Conservation (phyloP, 2,329 filamentous ascomycete species). For the Trichoderma lentiforme region DNA sequence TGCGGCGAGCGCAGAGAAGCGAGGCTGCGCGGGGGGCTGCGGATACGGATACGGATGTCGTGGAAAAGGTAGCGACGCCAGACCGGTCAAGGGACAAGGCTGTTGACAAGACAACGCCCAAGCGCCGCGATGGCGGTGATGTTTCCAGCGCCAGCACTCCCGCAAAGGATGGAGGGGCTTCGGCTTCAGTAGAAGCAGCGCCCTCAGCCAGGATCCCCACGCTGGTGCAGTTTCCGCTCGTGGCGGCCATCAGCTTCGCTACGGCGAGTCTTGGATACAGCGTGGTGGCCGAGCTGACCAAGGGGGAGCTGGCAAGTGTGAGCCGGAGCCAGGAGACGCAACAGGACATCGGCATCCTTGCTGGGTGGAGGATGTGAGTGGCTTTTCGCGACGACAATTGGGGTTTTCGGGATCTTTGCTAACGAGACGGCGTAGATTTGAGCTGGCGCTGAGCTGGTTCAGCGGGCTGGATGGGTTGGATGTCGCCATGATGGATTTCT, state of each 20-base stretch:
- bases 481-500: constrained; percentile 60
- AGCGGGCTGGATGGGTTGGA: constrained; percentile 71
- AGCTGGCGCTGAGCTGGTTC: constrained; percentile 71
- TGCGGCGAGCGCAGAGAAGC: constrained; percentile 11
- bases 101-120: neutral
- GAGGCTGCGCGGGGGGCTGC: neutral
- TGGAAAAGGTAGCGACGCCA: neutral
- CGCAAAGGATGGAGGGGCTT: neutral
- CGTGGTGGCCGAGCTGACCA: constrained; percentile 55
- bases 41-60: neutral
- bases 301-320: constrained; percentile 64
- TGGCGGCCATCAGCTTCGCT: constrained; percentile 54
- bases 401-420: neutral
- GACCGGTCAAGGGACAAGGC: constrained; percentile 2
- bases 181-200: neutral
- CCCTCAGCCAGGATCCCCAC: constrained; percentile 2
- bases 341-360: constrained; percentile 55
- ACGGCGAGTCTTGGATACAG: constrained; percentile 65
- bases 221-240: constrained; percentile 50
- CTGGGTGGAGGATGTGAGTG: constrained; percentile 55
- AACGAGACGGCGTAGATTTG: constrained; percentile 45
- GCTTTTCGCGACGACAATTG: constrained; percentile 30
- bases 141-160: neutral
- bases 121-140: neutral
- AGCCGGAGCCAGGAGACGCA: constrained; percentile 62